A percentile compares a stretch with the other conserved stretches of the same genome.
Conservation (phyloP, 495 filamentous ascomycete species). For the Podospora pseudocomata region DNA sequence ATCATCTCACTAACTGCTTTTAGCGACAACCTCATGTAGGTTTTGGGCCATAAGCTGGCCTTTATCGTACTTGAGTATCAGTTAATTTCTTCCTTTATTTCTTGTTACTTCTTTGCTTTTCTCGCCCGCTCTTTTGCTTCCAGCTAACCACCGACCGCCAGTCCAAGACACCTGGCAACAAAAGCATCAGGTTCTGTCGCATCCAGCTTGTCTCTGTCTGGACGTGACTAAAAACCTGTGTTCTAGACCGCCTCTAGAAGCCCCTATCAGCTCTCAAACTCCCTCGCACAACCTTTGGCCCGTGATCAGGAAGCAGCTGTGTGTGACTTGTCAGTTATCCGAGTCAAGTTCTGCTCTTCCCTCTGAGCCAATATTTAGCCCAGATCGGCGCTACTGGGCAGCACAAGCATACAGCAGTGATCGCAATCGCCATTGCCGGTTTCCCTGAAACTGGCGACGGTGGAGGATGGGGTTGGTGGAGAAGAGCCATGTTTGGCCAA, state of each 20-base stretch:
- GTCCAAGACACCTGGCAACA: not conserved
- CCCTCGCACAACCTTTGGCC: conserved; percentile 4
- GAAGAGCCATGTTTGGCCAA: not conserved
- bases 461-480: not conserved
- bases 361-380: not conserved
- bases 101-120: not conserved
- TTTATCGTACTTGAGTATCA: not conserved
- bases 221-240: not conserved
- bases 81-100: not conserved
- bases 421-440: not conserved
- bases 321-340: not conserved
- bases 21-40: conserved; percentile 21
- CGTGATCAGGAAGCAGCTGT: not conserved
- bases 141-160: not conserved
- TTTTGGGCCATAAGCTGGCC: not conserved
- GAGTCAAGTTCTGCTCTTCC: not conserved
- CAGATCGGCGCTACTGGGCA: not conserved
- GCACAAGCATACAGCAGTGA: not conserved
- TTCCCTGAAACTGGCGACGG: not conserved
- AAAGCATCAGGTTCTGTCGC: not conserved
- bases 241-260: conserved; percentile 2
- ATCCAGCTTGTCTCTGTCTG: conserved; percentile 8
- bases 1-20: conserved; percentile 22
- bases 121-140: not conserved
- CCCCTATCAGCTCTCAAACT: not conserved